Conservation (phyloP, 2,329 filamentous ascomycete species). For the Aspergillus fumigatiaffinis region DNA sequence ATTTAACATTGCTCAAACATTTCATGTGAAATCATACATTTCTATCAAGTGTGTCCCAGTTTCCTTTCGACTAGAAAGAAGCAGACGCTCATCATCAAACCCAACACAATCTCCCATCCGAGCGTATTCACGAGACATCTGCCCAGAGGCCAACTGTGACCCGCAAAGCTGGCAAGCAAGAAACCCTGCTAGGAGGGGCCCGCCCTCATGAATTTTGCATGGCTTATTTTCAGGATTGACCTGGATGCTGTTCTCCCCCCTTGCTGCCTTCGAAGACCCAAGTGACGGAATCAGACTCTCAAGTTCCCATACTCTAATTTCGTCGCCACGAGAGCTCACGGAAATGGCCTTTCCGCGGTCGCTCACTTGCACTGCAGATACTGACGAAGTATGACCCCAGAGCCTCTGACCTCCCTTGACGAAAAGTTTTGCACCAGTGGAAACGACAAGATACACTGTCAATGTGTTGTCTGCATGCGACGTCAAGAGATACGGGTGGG, state of each 20-base stretch:
- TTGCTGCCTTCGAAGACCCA: conserved; percentile 40
- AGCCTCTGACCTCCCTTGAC: conserved; percentile 72
- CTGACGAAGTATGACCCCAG: conserved; percentile 88
- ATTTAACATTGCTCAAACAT: background rate
- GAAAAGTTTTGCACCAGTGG: conserved; percentile 60
- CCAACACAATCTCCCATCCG: conserved; percentile 65
- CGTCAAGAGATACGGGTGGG: conserved; percentile 79
- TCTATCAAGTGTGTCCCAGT: conserved; percentile 69
- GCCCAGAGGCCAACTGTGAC: conserved; percentile 25
- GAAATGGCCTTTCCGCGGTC: conserved; percentile 83
- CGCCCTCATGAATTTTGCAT: background rate
- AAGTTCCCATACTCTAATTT: conserved; percentile 83
- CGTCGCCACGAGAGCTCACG: conserved; percentile 74
- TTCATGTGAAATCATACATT: conserved; percentile 79
- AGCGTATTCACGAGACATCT: conserved; percentile 37
- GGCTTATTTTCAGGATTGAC: conserved; percentile 42
- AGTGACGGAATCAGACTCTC: conserved; percentile 62
- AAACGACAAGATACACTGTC: conserved; percentile 75
- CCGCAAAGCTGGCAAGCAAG: conserved; percentile 14
- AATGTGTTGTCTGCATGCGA: conserved; percentile 85
- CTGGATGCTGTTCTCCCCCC: conserved; percentile 51
- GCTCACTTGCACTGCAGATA: conserved; percentile 80
- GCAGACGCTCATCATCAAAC: conserved; percentile 90
- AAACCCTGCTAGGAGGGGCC: conserved; percentile 3
- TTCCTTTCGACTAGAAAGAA: conserved; percentile 70